Conservation (phyloP, 2,329 filamentous ascomycete species). For the Cladobotryum protrusum region DNA sequence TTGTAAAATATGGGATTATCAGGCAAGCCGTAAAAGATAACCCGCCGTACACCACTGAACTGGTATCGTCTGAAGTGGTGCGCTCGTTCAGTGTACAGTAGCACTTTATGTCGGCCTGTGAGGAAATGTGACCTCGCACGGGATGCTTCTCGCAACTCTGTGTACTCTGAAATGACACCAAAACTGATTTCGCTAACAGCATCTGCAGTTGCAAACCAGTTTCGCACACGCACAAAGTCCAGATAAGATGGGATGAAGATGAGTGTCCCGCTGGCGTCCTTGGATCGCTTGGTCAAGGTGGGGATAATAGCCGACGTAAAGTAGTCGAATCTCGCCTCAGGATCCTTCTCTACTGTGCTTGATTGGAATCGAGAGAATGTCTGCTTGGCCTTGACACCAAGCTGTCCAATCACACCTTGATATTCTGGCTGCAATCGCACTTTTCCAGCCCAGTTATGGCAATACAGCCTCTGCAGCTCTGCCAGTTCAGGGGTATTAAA, state of each 20-base stretch:
- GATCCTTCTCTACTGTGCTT: slow-evolving; percentile 63
- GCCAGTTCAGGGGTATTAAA: slow-evolving; percentile 88
- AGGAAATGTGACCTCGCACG: slow-evolving; percentile 84
- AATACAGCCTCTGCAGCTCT: slow-evolving; percentile 66
- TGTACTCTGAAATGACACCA: slow-evolving; percentile 85
- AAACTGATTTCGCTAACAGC: slow-evolving; percentile 50
- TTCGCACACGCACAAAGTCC: slow-evolving; percentile 89
- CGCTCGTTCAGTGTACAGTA: slow-evolving; percentile 91
- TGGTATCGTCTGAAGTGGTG: slow-evolving; percentile 92
- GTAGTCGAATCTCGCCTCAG: slow-evolving; percentile 84
- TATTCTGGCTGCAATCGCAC: slow-evolving; percentile 66
- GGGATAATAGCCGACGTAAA: slow-evolving; percentile 80
- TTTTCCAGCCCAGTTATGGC: slow-evolving; percentile 76
- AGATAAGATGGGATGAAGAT: slow-evolving; percentile 91
- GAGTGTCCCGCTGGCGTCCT: slow-evolving; percentile 62
- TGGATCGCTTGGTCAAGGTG: slow-evolving; percentile 60
- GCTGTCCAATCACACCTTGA: slow-evolving; percentile 64
- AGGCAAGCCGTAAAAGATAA: slow-evolving; percentile 87
- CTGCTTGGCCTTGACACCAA: slow-evolving; percentile 69
- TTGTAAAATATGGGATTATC: slow-evolving; percentile 80
- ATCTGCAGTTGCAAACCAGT: slow-evolving; percentile 73
- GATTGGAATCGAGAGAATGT: slow-evolving; percentile 85
- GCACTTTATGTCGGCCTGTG: slow-evolving; percentile 70
- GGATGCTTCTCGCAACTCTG: slow-evolving; percentile 68
- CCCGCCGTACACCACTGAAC: slow-evolving; percentile 70